A percentile compares a stretch with the other conserved stretches of the same genome.
These are phyloP conservation scores for Neofusicoccum cordaticola DNA, from an alignment of 2,329 filamentous ascomycete genomes.

Conservation along the genomic window DNA sequence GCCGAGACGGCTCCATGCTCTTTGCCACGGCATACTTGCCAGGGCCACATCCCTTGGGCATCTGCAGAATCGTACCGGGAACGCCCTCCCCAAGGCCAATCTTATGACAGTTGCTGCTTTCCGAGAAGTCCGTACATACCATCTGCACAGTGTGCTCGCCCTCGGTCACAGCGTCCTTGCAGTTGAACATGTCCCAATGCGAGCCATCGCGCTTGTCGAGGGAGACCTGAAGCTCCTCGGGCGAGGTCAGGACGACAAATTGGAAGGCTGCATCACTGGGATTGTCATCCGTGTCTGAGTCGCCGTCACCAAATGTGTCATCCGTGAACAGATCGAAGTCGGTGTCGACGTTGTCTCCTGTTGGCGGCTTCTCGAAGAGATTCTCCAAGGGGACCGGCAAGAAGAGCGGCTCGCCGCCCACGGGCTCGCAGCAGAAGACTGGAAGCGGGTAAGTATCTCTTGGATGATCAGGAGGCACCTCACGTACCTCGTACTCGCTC, in stretches of 20 bases:
- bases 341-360: slow-evolving; percentile 28
- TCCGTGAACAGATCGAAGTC: slow-evolving; percentile 28
- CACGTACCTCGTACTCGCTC: slow-evolving; percentile 21
- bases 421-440: slow-evolving; percentile 34
- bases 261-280: slow-evolving; percentile 34
- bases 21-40: slow-evolving; percentile 42
- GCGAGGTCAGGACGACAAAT: slow-evolving; percentile 32
- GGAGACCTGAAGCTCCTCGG: slow-evolving; percentile 33
- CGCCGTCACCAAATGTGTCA: slow-evolving; percentile 14
- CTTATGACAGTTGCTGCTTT: slow-evolving; percentile 38
- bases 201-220: slow-evolving; percentile 46
- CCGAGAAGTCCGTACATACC: slow-evolving; percentile 36
- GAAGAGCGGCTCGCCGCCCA: slow-evolving; percentile 29
- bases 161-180: slow-evolving; percentile 28
- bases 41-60: slow-evolving; percentile 42
- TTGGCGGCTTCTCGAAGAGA: slow-evolving; percentile 36
- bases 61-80: slow-evolving; percentile 40
- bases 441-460: too few species aligned
- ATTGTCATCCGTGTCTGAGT: slow-evolving; percentile 13
- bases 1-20: slow-evolving; percentile 23
- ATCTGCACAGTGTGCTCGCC: slow-evolving; percentile 36
- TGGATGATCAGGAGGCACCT: too few species aligned
- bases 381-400: slow-evolving; percentile 38
- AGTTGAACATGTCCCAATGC: slow-evolving; percentile 45
- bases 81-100: slow-evolving; percentile 39